phyloP scores from a whole-genome alignment of 2,329 filamentous ascomycete genomes.

The Leptoxyphium fumago region DNA sequence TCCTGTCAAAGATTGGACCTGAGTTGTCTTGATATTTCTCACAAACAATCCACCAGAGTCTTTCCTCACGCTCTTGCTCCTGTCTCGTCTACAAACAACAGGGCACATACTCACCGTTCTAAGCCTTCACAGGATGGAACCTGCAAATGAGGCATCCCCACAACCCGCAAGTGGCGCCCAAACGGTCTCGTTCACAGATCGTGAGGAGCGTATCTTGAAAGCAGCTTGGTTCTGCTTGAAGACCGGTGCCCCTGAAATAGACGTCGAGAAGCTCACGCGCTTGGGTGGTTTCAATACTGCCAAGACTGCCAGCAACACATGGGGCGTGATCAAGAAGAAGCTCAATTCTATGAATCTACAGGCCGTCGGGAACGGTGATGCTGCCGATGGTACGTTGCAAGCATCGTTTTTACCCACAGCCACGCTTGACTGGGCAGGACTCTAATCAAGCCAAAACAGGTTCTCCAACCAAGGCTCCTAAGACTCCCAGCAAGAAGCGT shows the following conservation, averaged over 20 bases:
- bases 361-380: slow-evolving; percentile 7
- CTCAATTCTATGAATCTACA: slow-evolving; percentile 7
- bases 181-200: slow-evolving; percentile 12
- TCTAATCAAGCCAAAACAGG: neutral
- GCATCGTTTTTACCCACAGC: neutral
- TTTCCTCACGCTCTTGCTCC: no score
- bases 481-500: slow-evolving; percentile 11
- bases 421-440: neutral
- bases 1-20: no score
- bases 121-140: no score
- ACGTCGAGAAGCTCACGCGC: slow-evolving; percentile 16
- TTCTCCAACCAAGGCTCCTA: neutral
- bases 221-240: slow-evolving; percentile 19
- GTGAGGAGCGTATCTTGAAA: slow-evolving; percentile 16
- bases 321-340: slow-evolving; percentile 22
- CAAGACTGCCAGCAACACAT: slow-evolving; percentile 21
- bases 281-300: slow-evolving; percentile 16
- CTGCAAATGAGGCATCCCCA: no score
- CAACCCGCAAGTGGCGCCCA: neutral
- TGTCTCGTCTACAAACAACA: no score
- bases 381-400: neutral
- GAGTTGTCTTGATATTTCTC: no score
- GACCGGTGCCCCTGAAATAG: slow-evolving; percentile 18
- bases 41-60: no score
- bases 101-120: no score